Evolutionary conservation across 192 early-diverging fungal genomes (phyloP), one percentile per base, ranked within the genome.

Genomic region (Spinellus fusiger): DNA sequence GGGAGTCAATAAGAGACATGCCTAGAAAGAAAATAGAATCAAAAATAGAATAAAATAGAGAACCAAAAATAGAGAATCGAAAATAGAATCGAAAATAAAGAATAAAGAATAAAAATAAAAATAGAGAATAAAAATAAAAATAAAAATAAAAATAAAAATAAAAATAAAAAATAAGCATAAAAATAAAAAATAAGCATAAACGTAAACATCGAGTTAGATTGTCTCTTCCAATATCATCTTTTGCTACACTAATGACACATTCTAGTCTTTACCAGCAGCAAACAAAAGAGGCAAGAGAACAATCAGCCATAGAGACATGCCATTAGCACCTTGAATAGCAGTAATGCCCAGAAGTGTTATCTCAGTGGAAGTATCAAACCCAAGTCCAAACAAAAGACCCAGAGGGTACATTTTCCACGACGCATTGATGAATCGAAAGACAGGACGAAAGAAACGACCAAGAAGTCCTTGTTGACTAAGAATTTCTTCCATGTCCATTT

Each of bases 281-380:
- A 89, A 89, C 15, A 89, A 48, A 25, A 80, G 59, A 15, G 87
- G 87, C 4, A 89, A 73, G 5, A 87, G 64, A 13, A 88, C 37
- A 23, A 82, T 78, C n/a, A 81, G 54, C 54, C 62, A 76, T 29
- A 75, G 72, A 0, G 76, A 59, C 49, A 84, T 79, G 0, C 75
- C 77, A 25, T 60, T 47, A 0, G 73, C 61, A 3, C 71, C 79
- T 23, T 78, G 79, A 3, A 78, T 65, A 4, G 80, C 83, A 2
- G 85, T 73, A 27, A 89, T 83, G 0, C 78, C 75, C 1, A 89
- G 62, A 0, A 89, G 22, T 3, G 76, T 77, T 26, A 89, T 74
- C 54, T 89, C 82, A 0, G 84, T 84, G 7, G 86, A 82, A 8
- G 87, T 89, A 74, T 89, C 87, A 56, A 89, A 89, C 7, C 87